Evolutionary conservation across 148 eudicot species (phyloP), one percentile per base, ranked within the genome.

Genomic region (Vaccinium macrocarpon): DNA sequence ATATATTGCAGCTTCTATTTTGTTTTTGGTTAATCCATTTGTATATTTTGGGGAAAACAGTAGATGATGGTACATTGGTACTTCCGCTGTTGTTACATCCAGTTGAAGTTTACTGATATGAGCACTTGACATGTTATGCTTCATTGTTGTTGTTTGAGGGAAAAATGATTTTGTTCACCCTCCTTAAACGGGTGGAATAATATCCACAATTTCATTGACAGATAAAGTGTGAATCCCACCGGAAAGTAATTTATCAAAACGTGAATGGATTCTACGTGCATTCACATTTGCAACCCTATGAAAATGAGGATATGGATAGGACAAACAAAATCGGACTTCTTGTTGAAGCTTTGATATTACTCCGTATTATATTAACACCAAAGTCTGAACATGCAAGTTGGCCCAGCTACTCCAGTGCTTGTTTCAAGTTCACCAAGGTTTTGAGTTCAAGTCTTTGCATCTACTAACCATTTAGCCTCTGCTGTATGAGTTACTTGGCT

Each of bases 21-120:
- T 81, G 48, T 81, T 72, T 32, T 74, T 27, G 79, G 46, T 25
- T 61, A 13, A 50, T 53, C 25, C 83, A 27, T 84, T 42, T 84
- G 82, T 81, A 74, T n/a, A 15, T 85, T 75, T 14, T 42, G 56
- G n/a, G 56, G 59, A 29, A 66, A 55, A 55, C 38, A 66, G 51
- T 35, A 12, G 13, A 50, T 49, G 83, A 76, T 55, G 86, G 53
- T 84, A 76, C 68, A 79, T 25, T 55, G 86, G 53, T 84, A 76
- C 68, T 84, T 25, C 52, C 15, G 70, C 32, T 68, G 78, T 68
- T 79, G 53, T 70, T n/a, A 84, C 59, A 66, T 70, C n/a, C 4
- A 48, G n/a, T 42, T 84, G 76, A 77, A 50, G 80, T 64, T 76
- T 62, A n/a, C 12, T 18, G 46, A 48, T 59, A 50, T 83, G 27